phyloP scores from a whole-genome alignment of 2,329 filamentous ascomycete species.

The Fusarium annulatum region DNA sequence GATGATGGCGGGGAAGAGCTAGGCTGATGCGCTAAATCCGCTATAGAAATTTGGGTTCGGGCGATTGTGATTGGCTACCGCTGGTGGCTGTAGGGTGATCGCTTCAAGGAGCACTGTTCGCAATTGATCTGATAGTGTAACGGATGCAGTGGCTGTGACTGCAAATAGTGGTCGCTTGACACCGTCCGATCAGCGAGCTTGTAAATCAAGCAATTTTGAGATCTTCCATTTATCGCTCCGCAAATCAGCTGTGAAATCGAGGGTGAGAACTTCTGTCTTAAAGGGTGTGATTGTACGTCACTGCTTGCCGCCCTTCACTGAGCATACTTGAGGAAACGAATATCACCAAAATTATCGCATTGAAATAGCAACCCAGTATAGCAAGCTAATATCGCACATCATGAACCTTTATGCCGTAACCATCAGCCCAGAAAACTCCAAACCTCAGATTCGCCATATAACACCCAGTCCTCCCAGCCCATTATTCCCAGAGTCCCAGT shows the following conservation, averaged over 20 bases:
- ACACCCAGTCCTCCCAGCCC: rapidly evolving
- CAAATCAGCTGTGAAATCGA: too few relatives aligned
- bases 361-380: background rate
- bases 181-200: rapidly evolving
- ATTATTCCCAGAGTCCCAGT: too few relatives aligned
- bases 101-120: rapidly evolving
- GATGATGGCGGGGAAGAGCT: background rate
- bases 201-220: background rate
- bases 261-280: background rate
- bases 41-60: rapidly evolving
- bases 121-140: background rate
- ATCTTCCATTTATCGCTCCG: too few relatives aligned
- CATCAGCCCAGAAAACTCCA: background rate
- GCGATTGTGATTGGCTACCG: rapidly evolving
- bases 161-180: rapidly evolving
- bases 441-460: too few relatives aligned
- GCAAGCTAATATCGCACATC: background rate
- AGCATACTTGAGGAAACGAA: too few relatives aligned
- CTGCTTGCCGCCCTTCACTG: too few relatives aligned
- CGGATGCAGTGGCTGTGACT: too few relatives aligned
- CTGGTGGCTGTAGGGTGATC: rapidly evolving
- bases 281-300: rapidly evolving
- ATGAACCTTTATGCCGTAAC: background rate
- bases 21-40: background rate
- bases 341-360: background rate